Base-by-base conservation (phyloP, 257 asterid species). In the Verbascum thapsus region DNA sequence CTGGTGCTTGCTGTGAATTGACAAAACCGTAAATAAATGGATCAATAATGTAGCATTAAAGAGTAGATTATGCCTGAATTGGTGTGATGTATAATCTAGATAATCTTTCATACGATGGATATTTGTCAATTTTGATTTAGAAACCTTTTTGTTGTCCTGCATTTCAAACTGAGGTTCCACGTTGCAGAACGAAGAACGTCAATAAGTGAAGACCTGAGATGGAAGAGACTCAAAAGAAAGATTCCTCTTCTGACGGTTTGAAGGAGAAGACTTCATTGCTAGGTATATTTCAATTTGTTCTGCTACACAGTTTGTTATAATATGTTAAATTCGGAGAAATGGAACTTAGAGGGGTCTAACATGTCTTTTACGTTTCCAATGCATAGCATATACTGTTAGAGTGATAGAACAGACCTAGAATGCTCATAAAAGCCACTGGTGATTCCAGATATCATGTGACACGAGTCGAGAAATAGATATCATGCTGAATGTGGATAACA, bases 161-260 rank as follows among this genome's bases (percentile, higher is more conserved):
- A 47, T 50, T 65, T 54, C 39, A 45, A 73, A 66, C 47, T 58
- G 59, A 43, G 12, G 19, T 13, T 53, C 32, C 57, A 10, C 12
- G 32, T 61, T 73, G 70, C 81, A 69, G 83, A 68, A 73, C 47
- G 10, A 35, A 34, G 38, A 43, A 49, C 73, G 40, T 49, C 32
- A n/a, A 13, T 53, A 59, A 61, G 45, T 54, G 67, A 26, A 13
- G 53, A 45, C 38, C n/a, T 47, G 51, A 73, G 80, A 91, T 91
- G 98, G 83, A 80, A 19, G 87, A 81, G 71, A 43, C 85, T 58
- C 61, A 62, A 66, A 89, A 88, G 76, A 74, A 52, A 69, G 80
- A 71, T 57, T 20, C 79, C 67, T 72, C 84, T 26, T 66, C 86
- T 43, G 64, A 42, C 64, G 76, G 58, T 12, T 41, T 68, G 53